phyloP scores from a whole-genome alignment of 352 stramenopile genomes.

The Blastocystis sp. region DNA sequence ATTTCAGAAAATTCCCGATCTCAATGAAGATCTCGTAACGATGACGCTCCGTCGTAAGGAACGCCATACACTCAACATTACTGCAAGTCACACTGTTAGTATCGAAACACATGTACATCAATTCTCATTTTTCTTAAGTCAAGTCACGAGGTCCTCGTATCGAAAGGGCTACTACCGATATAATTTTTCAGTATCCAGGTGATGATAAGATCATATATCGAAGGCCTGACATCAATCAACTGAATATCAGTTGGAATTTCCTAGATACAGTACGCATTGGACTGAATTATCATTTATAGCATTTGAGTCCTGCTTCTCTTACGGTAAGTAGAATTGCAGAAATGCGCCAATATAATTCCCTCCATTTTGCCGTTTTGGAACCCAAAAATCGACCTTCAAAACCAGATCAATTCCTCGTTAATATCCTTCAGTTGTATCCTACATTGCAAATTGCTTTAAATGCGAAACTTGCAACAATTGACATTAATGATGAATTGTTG shows the following conservation, averaged over 20 bases:
- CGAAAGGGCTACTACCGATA: background rate
- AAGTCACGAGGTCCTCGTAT: constrained; percentile 16
- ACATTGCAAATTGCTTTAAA: background rate
- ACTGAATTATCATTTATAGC: background rate
- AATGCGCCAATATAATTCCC: background rate
- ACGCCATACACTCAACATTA: constrained; percentile 9
- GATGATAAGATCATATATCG: background rate
- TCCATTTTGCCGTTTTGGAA: background rate
- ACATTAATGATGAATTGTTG: background rate
- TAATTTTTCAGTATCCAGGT: constrained; percentile 30
- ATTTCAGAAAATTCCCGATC: constrained; percentile 6
- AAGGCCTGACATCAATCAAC: constrained; percentile 3
- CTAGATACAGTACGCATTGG: background rate
- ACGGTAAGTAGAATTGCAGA: background rate
- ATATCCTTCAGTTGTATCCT: constrained; percentile 6
- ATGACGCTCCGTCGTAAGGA: constrained; percentile 2
- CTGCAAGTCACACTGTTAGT: background rate
- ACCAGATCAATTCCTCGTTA: background rate
- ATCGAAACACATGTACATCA: background rate
- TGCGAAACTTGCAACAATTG: background rate
- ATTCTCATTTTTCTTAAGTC: background rate
- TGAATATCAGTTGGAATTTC: constrained; percentile 38
- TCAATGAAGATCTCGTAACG: background rate
- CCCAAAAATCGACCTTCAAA: background rate
- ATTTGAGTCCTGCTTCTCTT: background rate